Evolutionary conservation across 2,329 filamentous ascomycete genomes (phyloP).

Genomic region (Cercospora brassicicola): DNA sequence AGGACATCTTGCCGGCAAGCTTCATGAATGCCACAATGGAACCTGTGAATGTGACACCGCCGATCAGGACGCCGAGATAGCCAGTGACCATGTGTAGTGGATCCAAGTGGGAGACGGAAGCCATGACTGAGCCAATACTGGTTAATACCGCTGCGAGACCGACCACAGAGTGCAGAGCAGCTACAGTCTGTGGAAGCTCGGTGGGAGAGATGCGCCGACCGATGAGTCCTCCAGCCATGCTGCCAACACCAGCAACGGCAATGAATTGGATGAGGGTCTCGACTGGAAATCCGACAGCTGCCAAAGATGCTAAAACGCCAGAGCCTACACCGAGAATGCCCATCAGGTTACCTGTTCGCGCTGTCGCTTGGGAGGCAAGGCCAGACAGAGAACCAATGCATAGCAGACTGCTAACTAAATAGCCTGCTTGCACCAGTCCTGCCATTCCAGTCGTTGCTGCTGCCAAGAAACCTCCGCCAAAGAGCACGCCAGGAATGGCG

Average conservation of each 20-base stretch:
- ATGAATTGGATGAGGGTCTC: conserved; percentile 79
- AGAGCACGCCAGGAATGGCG: conserved; percentile 71
- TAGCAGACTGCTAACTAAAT: conserved; percentile 78
- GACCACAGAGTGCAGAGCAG: conserved; percentile 84
- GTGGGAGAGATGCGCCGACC: conserved; percentile 86
- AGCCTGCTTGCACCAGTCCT: conserved; percentile 82
- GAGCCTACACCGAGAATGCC: conserved; percentile 82
- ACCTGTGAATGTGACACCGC: conserved; percentile 84
- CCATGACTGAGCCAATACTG: conserved; percentile 82
- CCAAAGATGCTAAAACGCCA: conserved; percentile 78
- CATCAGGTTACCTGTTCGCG: conserved; percentile 79
- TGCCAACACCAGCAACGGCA: conserved; percentile 70
- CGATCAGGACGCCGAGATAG: conserved; percentile 80
- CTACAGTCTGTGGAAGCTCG: conserved; percentile 84
- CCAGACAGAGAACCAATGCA: conserved; percentile 84
- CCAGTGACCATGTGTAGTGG: conserved; percentile 82
- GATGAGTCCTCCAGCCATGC: conserved; percentile 69
- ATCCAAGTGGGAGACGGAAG: conserved; percentile 63
- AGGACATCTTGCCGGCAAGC: conserved; percentile 78
- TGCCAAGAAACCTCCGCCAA: conserved; percentile 77
- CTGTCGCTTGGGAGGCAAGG: conserved; percentile 77
- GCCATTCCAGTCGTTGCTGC: conserved; percentile 79
- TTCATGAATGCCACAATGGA: conserved; percentile 89
- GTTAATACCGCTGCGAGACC: conserved; percentile 85
- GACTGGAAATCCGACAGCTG: conserved; percentile 75